Evolutionary conservation across 2,329 filamentous ascomycete genomes (phyloP), one percentile per base, ranked within the genome.

Genomic region (Fusarium sp.): DNA sequence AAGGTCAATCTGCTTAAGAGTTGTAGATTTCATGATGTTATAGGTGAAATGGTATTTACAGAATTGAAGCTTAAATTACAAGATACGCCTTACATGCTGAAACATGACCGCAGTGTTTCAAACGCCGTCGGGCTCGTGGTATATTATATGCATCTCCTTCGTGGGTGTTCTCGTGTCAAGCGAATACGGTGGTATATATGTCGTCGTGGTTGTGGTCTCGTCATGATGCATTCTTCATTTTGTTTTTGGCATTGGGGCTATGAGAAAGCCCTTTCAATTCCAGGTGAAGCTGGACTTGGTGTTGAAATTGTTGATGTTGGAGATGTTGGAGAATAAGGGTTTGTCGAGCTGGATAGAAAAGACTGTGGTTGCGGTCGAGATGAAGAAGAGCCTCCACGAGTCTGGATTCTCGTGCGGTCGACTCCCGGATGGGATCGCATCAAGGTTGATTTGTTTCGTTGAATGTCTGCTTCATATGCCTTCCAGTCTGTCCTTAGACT

Each of bases 401-500:
- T 37, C 32, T 67, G 57, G n/a, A 42, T 34, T 22, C 51, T 56
- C 2, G 73, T 52, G 25, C 69, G 71, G 25, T 70, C 70, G 11
- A 79, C 49, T 32, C 75, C 74, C 6, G 79, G 78, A 54, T 80
- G 79, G 24, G 57, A 58, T 45, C 71, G 65, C 42, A 78, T 73
- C 9, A 78, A 75, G 7, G 64, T 65, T 4, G 73, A 73, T 45
- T 74, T 71, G 13, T 79, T 77, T 11, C 62, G 71, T 47, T 78
- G 76, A 5, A 78, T 54, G 37, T 74, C 72, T 4, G 81, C 81
- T 68, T 83, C 82, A 67, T 78, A 79, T 27, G 78, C 78, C 65
- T 83, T 83, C 79, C 78, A 81, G 37, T 82, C 79, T 3, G 73
- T 75, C 34, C 70, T 75, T 3, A 79, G 61, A 12, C 60, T 67